These are phyloP conservation scores for Stephanodiscus minutulus DNA, from an alignment of 108 stramenopile species.

Conservation along the genomic window DNA sequence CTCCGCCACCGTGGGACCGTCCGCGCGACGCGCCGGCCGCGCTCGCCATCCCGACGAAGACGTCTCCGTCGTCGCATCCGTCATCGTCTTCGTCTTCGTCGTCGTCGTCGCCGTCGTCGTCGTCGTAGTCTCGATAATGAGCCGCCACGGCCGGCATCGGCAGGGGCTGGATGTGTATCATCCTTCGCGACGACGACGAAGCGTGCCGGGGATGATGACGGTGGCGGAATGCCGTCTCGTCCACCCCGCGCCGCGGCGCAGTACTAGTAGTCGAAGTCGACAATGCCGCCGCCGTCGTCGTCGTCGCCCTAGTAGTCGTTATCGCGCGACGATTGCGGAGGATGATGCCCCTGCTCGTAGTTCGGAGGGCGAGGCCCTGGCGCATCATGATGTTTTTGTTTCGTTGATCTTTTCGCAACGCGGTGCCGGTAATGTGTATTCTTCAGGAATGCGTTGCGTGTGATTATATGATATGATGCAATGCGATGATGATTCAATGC, in stretches of 20 bases:
- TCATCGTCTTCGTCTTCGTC: conserved; percentile 15
- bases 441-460: too few relatives aligned
- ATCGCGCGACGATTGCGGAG: background rate
- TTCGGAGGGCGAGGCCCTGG: conserved; percentile 9
- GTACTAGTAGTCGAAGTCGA: too few relatives aligned
- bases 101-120: conserved; percentile 10
- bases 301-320: background rate
- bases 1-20: background rate
- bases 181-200: background rate
- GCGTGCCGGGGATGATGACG: background rate
- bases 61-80: conserved; percentile 1
- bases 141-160: conserved; percentile 45
- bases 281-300: background rate
- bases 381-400: conserved; percentile 1
- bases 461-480: too few relatives aligned
- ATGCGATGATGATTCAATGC: too few relatives aligned
- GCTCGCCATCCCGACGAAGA: background rate
- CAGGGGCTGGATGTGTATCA: conserved; percentile 43
- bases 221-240: background rate
- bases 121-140: conserved; percentile 9
- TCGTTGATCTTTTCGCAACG: too few relatives aligned
- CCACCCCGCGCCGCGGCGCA: too few relatives aligned
- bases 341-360: background rate
- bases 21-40: background rate
- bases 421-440: too few relatives aligned